A percentile compares a stretch with the other conserved stretches of the same genome.
phyloP scores from a whole-genome alignment of 1,284 basidiomycete genomes.

The Leccinum angustisporum region DNA sequence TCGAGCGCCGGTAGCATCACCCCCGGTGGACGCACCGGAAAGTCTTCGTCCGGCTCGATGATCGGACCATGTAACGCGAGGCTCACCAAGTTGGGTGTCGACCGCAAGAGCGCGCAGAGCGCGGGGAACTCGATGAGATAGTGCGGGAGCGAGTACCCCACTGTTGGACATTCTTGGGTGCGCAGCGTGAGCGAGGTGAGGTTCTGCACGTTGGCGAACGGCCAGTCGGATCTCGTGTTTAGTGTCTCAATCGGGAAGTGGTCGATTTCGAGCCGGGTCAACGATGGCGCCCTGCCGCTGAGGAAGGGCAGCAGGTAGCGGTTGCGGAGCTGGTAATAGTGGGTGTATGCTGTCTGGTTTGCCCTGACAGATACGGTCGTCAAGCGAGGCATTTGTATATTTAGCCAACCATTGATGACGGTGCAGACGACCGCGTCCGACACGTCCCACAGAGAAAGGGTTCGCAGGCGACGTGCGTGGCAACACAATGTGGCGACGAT shows the following conservation, averaged over 20 bases:
- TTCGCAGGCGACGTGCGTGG: constrained; percentile 12
- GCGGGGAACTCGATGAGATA: constrained; percentile 21
- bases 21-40: constrained; percentile 1
- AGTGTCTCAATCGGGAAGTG: constrained; percentile 23
- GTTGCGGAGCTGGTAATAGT: constrained; percentile 13
- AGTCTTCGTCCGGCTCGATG: constrained; percentile 17
- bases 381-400: constrained; percentile 8
- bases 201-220: constrained; percentile 8
- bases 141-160: constrained; percentile 7
- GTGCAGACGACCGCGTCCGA: constrained; percentile 18
- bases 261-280: constrained; percentile 18
- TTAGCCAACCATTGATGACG: constrained; percentile 7
- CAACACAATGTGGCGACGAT: constrained; percentile 3
- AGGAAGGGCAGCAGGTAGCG: constrained; percentile 20
- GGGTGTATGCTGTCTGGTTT: constrained; percentile 1
- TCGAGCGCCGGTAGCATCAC: constrained; percentile 11
- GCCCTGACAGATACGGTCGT: constrained; percentile 18
- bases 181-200: constrained; percentile 20
- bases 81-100: constrained; percentile 9
- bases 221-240: constrained; percentile 3
- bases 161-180: constrained; percentile 10
- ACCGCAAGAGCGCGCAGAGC: constrained; percentile 14
- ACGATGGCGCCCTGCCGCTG: constrained; percentile 7
- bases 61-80: constrained; percentile 25
- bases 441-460: constrained; percentile 19